Evolutionary conservation across 208 protist species (phyloP), one percentile per base, ranked within the genome.

Genomic region (Acanthamoeba rhysodes): DNA sequence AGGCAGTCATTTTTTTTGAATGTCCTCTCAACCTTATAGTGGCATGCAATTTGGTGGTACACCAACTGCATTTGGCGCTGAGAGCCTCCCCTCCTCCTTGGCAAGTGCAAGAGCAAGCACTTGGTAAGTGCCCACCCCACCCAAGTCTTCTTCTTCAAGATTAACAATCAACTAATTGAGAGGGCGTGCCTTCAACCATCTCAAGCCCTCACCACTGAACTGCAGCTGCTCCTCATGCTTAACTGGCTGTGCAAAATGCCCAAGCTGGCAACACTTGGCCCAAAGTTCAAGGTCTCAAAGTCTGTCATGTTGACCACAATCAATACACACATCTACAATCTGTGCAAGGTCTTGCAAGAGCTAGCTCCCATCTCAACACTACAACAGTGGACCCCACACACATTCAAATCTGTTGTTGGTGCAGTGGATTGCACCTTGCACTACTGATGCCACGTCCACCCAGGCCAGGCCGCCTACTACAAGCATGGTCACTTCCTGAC

Each of bases 181-280:
- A 53, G 12, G 29, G 74, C 20, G 34, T 29, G 41, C 72, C 41
- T 82, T 9, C 4, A 4, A 82, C 8, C n/a, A 82, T n/a, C 72
- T 16, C 32, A 82, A 50, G 74, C 74, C n/a, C 74, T 82, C 74
- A 82, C 74, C 74, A 82, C 16, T 24, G 32, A 82, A 7, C 32
- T 82, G 16, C 74, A 82, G 74, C 74, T 82, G 32, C 41, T 82
- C 16, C 74, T 82, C 1, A 1, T 82, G 12, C 74, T 82, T 22
- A 82, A 82, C 37, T 82, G 74, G 74, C 74, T 82, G 74, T 29
- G 74, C 1, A 22, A 82, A 22, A 82, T 82, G 74, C 74, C 74
- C 9, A 82, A 82, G 74, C 34, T 82, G 9, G 32, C 74, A 48
- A 27, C 18, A 1, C 32, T 82, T 9, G 41, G 34, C 74, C 14